Base-by-base conservation (phyloP, 2,329 filamentous ascomycete genomes). In the Sporothrix brunneoviolacea region DNA sequence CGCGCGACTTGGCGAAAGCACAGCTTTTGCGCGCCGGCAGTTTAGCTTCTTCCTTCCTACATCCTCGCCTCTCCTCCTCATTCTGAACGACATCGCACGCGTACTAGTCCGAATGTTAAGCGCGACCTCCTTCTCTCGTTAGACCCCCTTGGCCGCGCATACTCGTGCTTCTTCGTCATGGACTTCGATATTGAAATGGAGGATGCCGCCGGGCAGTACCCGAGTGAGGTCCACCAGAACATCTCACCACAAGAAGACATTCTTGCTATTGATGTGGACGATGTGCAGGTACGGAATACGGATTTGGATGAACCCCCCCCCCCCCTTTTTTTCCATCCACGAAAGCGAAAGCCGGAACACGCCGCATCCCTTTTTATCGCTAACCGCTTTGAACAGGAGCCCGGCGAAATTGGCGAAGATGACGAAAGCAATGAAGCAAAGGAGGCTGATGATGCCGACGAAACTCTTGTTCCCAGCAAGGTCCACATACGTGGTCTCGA, bases 401-500 rank as follows among this genome's bases (percentile, higher is more conserved):
- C 68, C 21, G 70, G 70, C 39, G 70, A 71, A 59, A 62, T 71
- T 36, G 66, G 68, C 16, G 69, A 70, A 38, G 36, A 42, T 4
- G 56, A 51, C 32, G 55, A 56, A 60, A 27, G 51, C 60, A 8
- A 63, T 68, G 27, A 58, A 55, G 12, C 59, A 57, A 28, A 50
- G 12, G 13, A 28, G 2, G 28, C 28, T 2, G 21, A 12, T 8
- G 47, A 16, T 16, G 39, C 38, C 12, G 50, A 38, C 15, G 32
- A 38, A 16, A 44, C 39, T 8, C 48, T 68, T 4, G 62, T 68
- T 9, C 73, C 74, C 16, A 73, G 81, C 61, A 93, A 93, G 64
- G 69, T 96, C n/a, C 84, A 96, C 66, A 72, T 98, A 47, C 81
- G 83, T 53, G 91, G 91, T 18, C 76, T 97, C 4, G 86, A 95